A percentile compares a stretch with the other conserved stretches of the same genome.
Conservation (phyloP, 2,329 filamentous ascomycete genomes). For the Epichloe sibirici region DNA sequence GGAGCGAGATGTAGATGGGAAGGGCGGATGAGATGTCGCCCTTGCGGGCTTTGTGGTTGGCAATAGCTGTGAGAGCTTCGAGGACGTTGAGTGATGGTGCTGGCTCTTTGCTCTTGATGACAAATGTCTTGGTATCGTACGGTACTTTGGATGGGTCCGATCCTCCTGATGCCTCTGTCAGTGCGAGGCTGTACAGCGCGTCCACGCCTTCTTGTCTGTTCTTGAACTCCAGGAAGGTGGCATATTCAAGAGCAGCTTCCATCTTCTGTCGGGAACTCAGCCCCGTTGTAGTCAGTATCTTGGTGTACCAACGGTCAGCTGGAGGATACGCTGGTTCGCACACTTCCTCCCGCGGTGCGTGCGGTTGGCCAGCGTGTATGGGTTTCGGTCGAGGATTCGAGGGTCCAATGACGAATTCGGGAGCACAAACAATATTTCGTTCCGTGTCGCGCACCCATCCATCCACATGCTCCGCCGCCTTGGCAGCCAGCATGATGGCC, state of each 20-base stretch:
- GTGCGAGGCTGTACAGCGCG: conserved; percentile 62
- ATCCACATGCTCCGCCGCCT: conserved; percentile 69
- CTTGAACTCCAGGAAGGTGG: conserved; percentile 75
- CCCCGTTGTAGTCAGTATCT: conserved; percentile 68
- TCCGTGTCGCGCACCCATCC: conserved; percentile 63
- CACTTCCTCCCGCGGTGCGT: conserved; percentile 61
- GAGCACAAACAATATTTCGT: conserved; percentile 54
- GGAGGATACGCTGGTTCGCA: conserved; percentile 56
- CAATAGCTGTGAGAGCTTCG: conserved; percentile 61
- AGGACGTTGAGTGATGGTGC: conserved; percentile 63
- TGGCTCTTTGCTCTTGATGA: conserved; percentile 47
- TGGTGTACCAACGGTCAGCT: conserved; percentile 70
- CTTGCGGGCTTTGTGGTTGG: conserved; percentile 61
- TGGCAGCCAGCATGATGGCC: conserved; percentile 63
- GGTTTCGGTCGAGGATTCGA: conserved; percentile 73
- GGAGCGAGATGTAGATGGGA: conserved; percentile 73
- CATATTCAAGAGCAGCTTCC: conserved; percentile 72
- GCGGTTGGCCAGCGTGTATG: conserved; percentile 49
- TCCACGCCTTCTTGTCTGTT: conserved; percentile 50
- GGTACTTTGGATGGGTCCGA: conserved; percentile 26
- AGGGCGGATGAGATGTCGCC: conserved; percentile 58
- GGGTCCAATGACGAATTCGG: conserved; percentile 64
- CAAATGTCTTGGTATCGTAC: conserved; percentile 49
- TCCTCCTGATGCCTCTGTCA: conserved; percentile 58
- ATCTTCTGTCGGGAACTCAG: conserved; percentile 69